A percentile compares a stretch with the other conserved stretches of the same genome.
Conservation (phyloP, 1,284 basidiomycete genomes). For the Boletus sp. region DNA sequence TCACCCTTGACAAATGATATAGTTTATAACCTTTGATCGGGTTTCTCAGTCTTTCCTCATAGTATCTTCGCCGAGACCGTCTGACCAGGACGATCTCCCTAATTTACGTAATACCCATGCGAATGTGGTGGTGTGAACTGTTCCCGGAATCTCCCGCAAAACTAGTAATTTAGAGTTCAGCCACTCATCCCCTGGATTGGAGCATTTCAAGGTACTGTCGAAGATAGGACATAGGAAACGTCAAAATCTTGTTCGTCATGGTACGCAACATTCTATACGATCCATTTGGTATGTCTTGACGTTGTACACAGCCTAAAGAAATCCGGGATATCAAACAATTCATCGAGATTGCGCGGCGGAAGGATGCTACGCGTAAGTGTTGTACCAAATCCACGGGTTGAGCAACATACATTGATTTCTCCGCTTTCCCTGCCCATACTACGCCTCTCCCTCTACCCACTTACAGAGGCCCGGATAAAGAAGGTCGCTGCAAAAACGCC, state of each 20-base stretch:
- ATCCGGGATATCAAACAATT: slow-evolving; percentile 99
- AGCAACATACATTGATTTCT: slow-evolving; percentile 3
- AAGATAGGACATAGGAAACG: background rate
- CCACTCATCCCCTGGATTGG: slow-evolving; percentile 17
- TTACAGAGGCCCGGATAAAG: slow-evolving; percentile 91
- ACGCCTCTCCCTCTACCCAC: background rate
- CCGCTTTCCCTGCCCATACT: background rate
- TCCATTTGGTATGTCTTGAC: slow-evolving; percentile 2
- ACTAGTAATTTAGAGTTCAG: slow-evolving; percentile 35
- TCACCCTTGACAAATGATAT: background rate
- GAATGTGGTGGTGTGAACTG: too few species aligned
- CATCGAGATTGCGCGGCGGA: slow-evolving; percentile 93
- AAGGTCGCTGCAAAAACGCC: slow-evolving; percentile 74
- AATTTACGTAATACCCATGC: background rate
- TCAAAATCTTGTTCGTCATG: slow-evolving; percentile 21
- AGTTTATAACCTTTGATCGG: background rate
- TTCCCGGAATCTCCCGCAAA: slow-evolving; percentile 22
- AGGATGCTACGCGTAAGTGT: slow-evolving; percentile 71
- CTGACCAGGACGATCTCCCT: background rate
- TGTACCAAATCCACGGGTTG: slow-evolving; percentile 17
- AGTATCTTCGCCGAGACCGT: background rate
- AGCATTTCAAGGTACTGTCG: background rate
- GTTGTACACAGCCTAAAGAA: slow-evolving; percentile 81
- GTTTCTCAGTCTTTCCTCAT: background rate
- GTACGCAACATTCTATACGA: slow-evolving; percentile 11